These are phyloP conservation scores for Cladorrhinum samala DNA, from an alignment of 495 filamentous ascomycete species.

Conservation along the genomic window DNA sequence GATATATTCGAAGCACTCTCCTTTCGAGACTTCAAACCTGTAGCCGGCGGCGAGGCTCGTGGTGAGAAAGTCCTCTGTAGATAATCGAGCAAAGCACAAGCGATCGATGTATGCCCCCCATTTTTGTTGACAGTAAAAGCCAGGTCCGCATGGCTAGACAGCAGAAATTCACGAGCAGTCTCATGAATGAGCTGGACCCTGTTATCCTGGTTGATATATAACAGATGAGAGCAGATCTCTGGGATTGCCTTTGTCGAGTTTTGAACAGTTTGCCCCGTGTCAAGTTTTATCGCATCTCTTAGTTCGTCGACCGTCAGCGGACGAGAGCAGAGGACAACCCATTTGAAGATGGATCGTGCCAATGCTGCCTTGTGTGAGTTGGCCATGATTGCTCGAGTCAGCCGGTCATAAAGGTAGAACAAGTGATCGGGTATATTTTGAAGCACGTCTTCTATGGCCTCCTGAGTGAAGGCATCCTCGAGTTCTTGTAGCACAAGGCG, in stretches of 20 bases:
- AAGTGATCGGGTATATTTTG: conserved; percentile 20
- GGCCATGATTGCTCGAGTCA: conserved; percentile 17
- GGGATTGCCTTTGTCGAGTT: conserved; percentile 23
- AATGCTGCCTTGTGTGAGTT: conserved; percentile 16
- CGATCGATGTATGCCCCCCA: conserved; percentile 19
- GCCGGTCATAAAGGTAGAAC: conserved; percentile 21
- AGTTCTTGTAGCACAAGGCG: conserved; percentile 29
- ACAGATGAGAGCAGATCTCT: conserved; percentile 25
- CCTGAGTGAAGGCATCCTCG: conserved; percentile 20
- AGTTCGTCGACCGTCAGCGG: conserved; percentile 26
- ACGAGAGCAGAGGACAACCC: conserved; percentile 20
- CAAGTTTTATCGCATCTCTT: conserved; percentile 22
- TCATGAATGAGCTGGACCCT: conserved; percentile 29
- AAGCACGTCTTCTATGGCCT: conserved; percentile 24
- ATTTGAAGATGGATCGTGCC: conserved; percentile 24
- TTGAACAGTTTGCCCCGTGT: conserved; percentile 22
- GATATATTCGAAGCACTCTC: too few species aligned
- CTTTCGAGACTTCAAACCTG: too few species aligned
- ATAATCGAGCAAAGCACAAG: conserved; percentile 18
- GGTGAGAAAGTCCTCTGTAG: conserved; percentile 1
- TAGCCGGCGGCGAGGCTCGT: too few species aligned
- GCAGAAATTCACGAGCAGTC: conserved; percentile 30
- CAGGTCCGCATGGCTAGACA: conserved; percentile 6
- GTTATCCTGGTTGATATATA: conserved; percentile 18
- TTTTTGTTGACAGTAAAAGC: conserved; percentile 12